phyloP scores from a whole-genome alignment of 805 yeast genomes.

The Schizosaccharomyces osmophilus region DNA sequence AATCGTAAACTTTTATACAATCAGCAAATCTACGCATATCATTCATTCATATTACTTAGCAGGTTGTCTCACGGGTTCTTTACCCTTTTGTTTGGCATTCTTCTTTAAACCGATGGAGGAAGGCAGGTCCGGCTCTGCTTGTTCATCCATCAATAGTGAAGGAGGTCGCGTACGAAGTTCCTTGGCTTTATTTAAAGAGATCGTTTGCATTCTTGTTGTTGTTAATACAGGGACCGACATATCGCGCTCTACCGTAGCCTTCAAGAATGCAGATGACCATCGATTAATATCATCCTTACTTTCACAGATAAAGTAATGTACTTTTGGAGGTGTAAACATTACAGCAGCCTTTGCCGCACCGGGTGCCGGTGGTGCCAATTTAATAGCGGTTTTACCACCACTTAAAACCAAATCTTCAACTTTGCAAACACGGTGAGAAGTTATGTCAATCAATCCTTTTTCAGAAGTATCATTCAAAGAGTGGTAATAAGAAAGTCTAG shows the following conservation, averaged over 20 bases:
- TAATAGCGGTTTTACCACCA: slow-evolving; percentile 79
- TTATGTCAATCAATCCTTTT: slow-evolving; percentile 81
- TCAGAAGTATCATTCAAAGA: slow-evolving; percentile 59
- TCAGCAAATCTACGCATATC: too few relatives aligned
- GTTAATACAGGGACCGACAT: slow-evolving; percentile 61
- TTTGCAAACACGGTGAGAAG: slow-evolving; percentile 78
- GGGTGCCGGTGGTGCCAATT: slow-evolving; percentile 88
- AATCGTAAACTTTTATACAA: too few relatives aligned
- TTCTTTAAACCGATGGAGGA: not conserved
- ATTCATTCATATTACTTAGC: too few relatives aligned
- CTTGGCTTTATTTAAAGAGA: slow-evolving; percentile 66
- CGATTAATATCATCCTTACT: slow-evolving; percentile 71
- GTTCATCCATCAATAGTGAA: not conserved
- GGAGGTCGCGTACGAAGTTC: slow-evolving; percentile 20
- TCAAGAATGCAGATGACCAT: slow-evolving; percentile 88
- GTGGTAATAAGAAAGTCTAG: slow-evolving; percentile 70
- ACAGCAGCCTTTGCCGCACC: slow-evolving; percentile 78
- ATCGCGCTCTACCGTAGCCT: slow-evolving; percentile 88
- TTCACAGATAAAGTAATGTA: slow-evolving; percentile 90
- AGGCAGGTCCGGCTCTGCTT: not conserved
- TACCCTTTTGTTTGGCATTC: not conserved
- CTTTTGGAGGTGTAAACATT: slow-evolving; percentile 86
- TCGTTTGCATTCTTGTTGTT: slow-evolving; percentile 88
- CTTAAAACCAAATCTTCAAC: slow-evolving; percentile 78
- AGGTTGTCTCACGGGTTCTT: not conserved